Conservation (phyloP, 169 alveolate genomes). For the Babesia caballi region DNA sequence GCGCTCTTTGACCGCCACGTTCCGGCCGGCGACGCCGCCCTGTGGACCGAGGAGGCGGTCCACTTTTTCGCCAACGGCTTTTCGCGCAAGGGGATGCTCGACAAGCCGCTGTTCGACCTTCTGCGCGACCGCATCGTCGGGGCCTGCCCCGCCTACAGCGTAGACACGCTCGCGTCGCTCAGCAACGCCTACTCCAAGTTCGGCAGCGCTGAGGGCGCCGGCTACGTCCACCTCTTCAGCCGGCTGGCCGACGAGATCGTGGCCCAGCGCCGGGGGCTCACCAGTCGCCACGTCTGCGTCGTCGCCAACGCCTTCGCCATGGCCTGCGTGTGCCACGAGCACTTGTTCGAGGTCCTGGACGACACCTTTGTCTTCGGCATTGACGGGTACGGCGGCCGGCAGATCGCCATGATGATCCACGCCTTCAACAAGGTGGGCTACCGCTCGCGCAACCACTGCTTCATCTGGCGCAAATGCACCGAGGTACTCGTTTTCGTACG, state of each 20-base stretch:
- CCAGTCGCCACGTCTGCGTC: slow-evolving; percentile 37
- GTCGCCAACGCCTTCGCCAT: slow-evolving; percentile 56
- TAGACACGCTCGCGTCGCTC: slow-evolving; percentile 40
- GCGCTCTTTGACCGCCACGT: background rate
- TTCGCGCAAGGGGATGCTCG: slow-evolving; percentile 23
- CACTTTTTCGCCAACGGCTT: slow-evolving; percentile 53
- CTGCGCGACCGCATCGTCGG: background rate
- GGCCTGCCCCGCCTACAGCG: slow-evolving; percentile 15
- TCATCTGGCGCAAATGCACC: slow-evolving; percentile 32
- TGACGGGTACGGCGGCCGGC: slow-evolving; percentile 32
- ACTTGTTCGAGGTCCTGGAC: slow-evolving; percentile 23
- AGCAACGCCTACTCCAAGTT: slow-evolving; percentile 59
- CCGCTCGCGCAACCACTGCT: slow-evolving; percentile 6
- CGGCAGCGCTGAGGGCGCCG: slow-evolving; percentile 45
- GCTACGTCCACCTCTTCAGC: slow-evolving; percentile 20
- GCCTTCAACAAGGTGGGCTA: slow-evolving; percentile 49
- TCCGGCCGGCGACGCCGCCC: background rate
- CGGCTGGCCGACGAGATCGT: slow-evolving; percentile 32
- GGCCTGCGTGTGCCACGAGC: slow-evolving; percentile 48
- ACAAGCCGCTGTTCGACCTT: slow-evolving; percentile 34
- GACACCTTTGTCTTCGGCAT: slow-evolving; percentile 4
- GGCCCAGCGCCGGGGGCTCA: background rate
- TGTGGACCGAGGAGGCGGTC: slow-evolving; percentile 43
- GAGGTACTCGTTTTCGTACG: slow-evolving; percentile 8
- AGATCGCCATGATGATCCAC: slow-evolving; percentile 62